Conservation (phyloP, 768 basidiomycete genomes). For the Hirschioporus abietinus region DNA sequence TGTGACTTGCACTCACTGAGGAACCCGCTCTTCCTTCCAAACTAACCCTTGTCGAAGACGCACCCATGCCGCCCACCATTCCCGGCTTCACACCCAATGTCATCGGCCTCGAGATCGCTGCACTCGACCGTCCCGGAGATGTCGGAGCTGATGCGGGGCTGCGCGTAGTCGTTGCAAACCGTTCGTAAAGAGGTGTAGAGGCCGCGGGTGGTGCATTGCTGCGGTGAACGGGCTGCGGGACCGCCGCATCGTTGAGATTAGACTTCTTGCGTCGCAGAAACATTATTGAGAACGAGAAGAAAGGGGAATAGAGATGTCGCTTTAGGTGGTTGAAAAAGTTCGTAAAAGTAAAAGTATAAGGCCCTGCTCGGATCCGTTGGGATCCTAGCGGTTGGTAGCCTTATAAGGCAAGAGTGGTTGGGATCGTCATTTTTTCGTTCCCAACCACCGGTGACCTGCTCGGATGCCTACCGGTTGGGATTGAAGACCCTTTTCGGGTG, state of each 20-base stretch:
- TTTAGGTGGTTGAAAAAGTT: neutral
- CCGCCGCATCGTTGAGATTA: slow-evolving; percentile 1
- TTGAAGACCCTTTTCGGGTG: neutral
- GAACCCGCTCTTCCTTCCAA: neutral
- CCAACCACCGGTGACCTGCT: too few species aligned
- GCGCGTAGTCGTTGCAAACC: slow-evolving; percentile 15
- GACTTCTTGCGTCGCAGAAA: slow-evolving; percentile 3
- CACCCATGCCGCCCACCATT: neutral
- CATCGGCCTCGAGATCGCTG: slow-evolving; percentile 22
- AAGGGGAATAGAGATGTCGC: neutral
- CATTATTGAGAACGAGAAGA: neutral
- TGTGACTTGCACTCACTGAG: neutral
- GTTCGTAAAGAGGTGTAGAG: slow-evolving; percentile 23
- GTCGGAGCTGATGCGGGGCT: slow-evolving; percentile 5
- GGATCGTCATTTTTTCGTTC: too few species aligned
- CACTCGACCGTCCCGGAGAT: slow-evolving; percentile 10
- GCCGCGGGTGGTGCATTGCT: neutral
- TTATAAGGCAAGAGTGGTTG: neutral
- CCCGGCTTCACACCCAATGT: slow-evolving; percentile 13
- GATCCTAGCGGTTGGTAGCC: neutral
- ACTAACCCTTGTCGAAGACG: neutral
- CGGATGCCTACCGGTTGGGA: neutral
- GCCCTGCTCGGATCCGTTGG: neutral
- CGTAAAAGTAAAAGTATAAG: neutral
- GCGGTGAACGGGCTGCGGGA: neutral